Evolutionary conservation across 306 rosid species (phyloP).

Genomic region (Sesbania bispinosa): DNA sequence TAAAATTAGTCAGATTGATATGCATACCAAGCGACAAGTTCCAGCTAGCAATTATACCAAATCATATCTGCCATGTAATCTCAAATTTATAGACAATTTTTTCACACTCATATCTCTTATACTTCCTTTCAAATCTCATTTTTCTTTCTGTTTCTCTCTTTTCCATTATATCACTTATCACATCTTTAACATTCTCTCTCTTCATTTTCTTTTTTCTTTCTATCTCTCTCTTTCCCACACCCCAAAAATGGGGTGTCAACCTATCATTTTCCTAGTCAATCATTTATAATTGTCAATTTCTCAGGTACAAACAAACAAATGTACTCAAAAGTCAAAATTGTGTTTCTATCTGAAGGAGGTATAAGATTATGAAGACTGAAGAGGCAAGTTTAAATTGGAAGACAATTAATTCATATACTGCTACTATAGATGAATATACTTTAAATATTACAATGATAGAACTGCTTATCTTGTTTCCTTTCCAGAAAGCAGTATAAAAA

Average conservation of each 20-base stretch:
- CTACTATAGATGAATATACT: not conserved
- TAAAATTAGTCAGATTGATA: not conserved
- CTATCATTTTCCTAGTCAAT: too few species aligned
- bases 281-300: not conserved
- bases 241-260: too few species aligned
- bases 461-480: constrained; percentile 17
- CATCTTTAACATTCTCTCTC: too few species aligned
- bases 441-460: not conserved
- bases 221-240: too few species aligned
- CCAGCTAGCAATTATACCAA: not conserved
- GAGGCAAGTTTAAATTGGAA: constrained; percentile 3
- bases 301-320: not conserved
- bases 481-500: not conserved
- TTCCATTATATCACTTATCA: too few species aligned
- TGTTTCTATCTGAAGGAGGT: not conserved
- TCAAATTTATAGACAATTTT: constrained; percentile 5
- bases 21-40: not conserved
- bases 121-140: too few species aligned
- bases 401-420: not conserved
- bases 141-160: too few species aligned
- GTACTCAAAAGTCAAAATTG: not conserved
- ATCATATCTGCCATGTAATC: not conserved
- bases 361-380: not conserved
- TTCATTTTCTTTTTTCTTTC: too few species aligned
- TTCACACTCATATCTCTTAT: too few species aligned